Base-by-base conservation (phyloP, 202 grass and related monocot genomes). In the Setaria viridis region DNA sequence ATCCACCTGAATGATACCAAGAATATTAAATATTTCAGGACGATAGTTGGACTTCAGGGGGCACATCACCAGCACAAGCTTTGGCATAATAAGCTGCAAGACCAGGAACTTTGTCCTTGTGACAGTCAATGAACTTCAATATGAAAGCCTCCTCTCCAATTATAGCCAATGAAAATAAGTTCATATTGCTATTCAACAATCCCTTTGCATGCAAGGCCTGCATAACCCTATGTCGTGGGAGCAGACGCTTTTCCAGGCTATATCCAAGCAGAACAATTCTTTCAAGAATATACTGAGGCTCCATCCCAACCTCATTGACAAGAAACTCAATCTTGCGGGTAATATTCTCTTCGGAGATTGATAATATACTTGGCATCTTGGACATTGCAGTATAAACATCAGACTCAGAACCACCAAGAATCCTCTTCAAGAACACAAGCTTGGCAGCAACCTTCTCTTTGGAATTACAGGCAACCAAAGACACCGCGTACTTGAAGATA, bases 361-460 rank as follows among this genome's bases (percentile, higher is more conserved):
- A 8, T 11, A 78, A 7, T 49, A 78, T 11, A 9, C 0, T 0
- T 11, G 58, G 76, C 58, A 33, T 20, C 76, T 32, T 62, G 25
- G 58, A 78, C 21, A 78, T 41, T 19, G 29, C 42, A 79, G 1
- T 35, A 0, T 25, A 47, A 51, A 37, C 16, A 16, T 79, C 45
- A 13, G 4, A 14, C 2, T 62, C 25, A 0, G 29, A 50, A 15
- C 77, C 35, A 66, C 59, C 43, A 65, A 79, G 42, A 65, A 9
- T n/a, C 15, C 25, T 64, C 46, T 50, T 79, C 2, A 65, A n/a
- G 3, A 79, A 11, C 1, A 49, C 29, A 12, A 65, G 4, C 43
- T 20, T 79, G 60, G 45, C 29, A 65, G 60, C 77, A 79, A 79
- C 2, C 15, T n/a, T 79, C 60, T 65, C 60, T 79, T n/a, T 14